Evolutionary conservation across 202 grass and related monocot species (phyloP), one percentile per base, ranked within the genome.

Genomic region (Alloteropsis angusta): DNA sequence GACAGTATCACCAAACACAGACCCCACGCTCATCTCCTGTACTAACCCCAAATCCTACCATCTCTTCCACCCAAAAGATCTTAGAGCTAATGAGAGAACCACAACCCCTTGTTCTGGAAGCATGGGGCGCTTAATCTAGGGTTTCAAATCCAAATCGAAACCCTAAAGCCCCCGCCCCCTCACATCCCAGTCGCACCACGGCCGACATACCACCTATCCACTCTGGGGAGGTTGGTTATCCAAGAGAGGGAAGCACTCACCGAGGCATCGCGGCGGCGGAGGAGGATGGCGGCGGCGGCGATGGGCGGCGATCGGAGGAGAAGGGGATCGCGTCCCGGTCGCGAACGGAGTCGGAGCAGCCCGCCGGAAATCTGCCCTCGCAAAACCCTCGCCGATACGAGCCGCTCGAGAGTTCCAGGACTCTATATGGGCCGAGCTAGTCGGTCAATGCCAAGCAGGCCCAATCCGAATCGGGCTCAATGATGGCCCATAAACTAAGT

Each of bases 221-320:
- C 21, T 35, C 1, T 2, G 55, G 12, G 5, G 54, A 44, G 38
- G 22, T 6, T 43, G 38, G 22, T 6, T 43, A 60, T 1, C 39
- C 4, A 66, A 45, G 10, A 32, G 26, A 67, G 1, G n/a, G 23
- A 19, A 36, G 11, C 37, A 49, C 82, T 72, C 76, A 90, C 90
- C 90, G 74, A 80, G 90, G 90, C 90, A 93, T 90, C 50, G 58
- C 74, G 28, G 60, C 18, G 46, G 36, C 35, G 35, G 79, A 4
- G n/a, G n/a, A n/a, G n/a, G n/a, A n/a, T n/a, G n/a, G 58, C 74
- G 28, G 60, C 18, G 5, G 14, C 11, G 21, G 55, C 0, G 42
- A 9, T 5, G 44, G 45, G 19, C 49, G 26, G 8, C 57, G 32
- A 4, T 14, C 15, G 1, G 61, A 4, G 30, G 76, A 64, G 76